These are phyloP conservation scores for Plenodomus tracheiphilus DNA, from an alignment of 2,329 filamentous ascomycete species.

Conservation along the genomic window DNA sequence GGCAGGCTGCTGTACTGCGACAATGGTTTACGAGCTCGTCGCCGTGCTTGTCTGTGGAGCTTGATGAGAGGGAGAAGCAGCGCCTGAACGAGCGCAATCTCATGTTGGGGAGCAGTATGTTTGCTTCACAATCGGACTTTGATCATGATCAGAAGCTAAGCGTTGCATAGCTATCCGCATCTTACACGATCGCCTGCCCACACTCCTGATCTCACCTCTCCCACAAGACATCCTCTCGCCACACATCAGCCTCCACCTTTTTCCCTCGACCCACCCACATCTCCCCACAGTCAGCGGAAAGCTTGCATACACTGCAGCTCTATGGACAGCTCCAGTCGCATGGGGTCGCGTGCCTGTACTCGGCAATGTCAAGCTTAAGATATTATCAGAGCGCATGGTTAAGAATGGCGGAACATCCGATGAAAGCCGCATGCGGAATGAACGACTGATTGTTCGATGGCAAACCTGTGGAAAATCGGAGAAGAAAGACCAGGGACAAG, in stretches of 20 bases:
- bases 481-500: slow-evolving; percentile 48
- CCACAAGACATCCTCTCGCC: slow-evolving; percentile 66
- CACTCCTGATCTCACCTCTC: slow-evolving; percentile 62
- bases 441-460: slow-evolving; percentile 92
- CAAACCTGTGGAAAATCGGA: slow-evolving; percentile 65
- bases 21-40: slow-evolving; percentile 51
- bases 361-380: slow-evolving; percentile 85
- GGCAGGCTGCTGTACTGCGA: slow-evolving; percentile 39
- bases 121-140: slow-evolving; percentile 14
- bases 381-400: slow-evolving; percentile 87
- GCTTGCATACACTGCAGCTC: slow-evolving; percentile 86
- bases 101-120: slow-evolving; percentile 63
- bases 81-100: slow-evolving; percentile 62
- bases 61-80: slow-evolving; percentile 47
- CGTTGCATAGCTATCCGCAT: slow-evolving; percentile 56
- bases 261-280: slow-evolving; percentile 77
- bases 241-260: slow-evolving; percentile 64
- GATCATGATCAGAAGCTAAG: slow-evolving; percentile 1
- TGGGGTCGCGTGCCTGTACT: slow-evolving; percentile 93
- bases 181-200: slow-evolving; percentile 65
- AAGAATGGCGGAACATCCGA: slow-evolving; percentile 53
- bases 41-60: slow-evolving; percentile 28
- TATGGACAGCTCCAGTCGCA: slow-evolving; percentile 94
- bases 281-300: slow-evolving; percentile 90
- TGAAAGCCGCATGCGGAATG: slow-evolving; percentile 54